Evolutionary conservation across 805 yeast genomes (phyloP).

Genomic region (Yamadazyma akitaensis): DNA sequence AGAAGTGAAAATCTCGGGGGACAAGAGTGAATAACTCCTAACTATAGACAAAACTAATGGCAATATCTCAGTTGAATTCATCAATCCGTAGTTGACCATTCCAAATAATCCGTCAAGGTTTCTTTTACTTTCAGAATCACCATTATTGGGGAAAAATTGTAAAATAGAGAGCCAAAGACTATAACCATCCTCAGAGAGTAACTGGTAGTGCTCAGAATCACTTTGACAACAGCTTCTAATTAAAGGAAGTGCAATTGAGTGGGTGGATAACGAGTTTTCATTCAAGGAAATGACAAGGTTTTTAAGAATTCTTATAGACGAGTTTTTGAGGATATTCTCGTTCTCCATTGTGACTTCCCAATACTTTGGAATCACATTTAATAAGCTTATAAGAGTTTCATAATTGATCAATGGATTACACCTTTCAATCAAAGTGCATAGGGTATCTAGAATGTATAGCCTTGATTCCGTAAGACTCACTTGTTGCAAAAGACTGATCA

Average conservation of each 20-base stretch:
- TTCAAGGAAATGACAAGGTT: slow-evolving; percentile 57
- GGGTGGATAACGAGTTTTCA: slow-evolving; percentile 43
- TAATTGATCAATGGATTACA: slow-evolving; percentile 61
- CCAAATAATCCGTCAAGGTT: slow-evolving; percentile 47
- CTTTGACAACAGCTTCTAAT: slow-evolving; percentile 60
- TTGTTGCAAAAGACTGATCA: slow-evolving; percentile 48
- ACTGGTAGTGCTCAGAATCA: slow-evolving; percentile 37
- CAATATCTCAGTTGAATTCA: slow-evolving; percentile 70
- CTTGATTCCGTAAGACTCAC: slow-evolving; percentile 71
- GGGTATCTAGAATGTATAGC: slow-evolving; percentile 63
- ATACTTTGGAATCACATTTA: slow-evolving; percentile 59
- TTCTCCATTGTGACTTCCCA: slow-evolving; percentile 63
- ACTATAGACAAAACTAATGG: slow-evolving; percentile 60
- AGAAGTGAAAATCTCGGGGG: slow-evolving; percentile 39
- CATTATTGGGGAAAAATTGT: slow-evolving; percentile 52
- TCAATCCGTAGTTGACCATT: slow-evolving; percentile 54
- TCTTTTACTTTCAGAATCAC: slow-evolving; percentile 18
- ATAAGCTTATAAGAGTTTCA: slow-evolving; percentile 47
- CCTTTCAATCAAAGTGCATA: slow-evolving; percentile 59
- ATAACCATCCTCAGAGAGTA: slow-evolving; percentile 80
- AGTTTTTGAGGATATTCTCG: slow-evolving; percentile 38
- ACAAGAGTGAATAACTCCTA: slow-evolving; percentile 57
- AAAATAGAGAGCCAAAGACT: slow-evolving; percentile 77
- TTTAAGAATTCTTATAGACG: slow-evolving; percentile 50
- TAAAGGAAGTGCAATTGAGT: slow-evolving; percentile 63